Evolutionary conservation across 495 filamentous ascomycete genomes (phyloP), one percentile per base, ranked within the genome.

Genomic region (Aspergillus funiculosus): DNA sequence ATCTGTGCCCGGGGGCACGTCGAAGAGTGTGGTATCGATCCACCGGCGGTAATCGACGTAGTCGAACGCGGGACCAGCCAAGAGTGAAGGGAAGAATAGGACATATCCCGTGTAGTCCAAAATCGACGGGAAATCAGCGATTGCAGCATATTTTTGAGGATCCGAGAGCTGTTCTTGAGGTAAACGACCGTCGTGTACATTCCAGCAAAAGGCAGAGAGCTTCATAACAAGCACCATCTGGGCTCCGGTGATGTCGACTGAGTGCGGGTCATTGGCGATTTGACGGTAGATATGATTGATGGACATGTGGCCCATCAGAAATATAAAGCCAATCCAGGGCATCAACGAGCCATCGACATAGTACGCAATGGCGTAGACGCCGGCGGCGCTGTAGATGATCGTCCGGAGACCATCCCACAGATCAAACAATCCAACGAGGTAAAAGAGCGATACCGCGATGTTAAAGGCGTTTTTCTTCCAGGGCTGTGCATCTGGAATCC

Each of bases 191-290:
- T 98, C 92, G 52, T 89, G 85, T 15, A 97, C 82, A 59, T 95
- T 95, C 92, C 92, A 98, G 71, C 89, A 94, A 61, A 97, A 98
- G 18, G 90, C 81, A 7, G 80, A 84, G n/a, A 97, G 84, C 68
- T 97, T 98, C 90, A 98, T 98, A 42, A 95, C 82, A 50, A 97
- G 62, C 9, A 98, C 92, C 92, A 98, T 98, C 65, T 98, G 92
- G 0, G 92, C 90, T 38, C 89, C 89, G 11, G 91, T 95, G 53
- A 98, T 90, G 63, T 98, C 92, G 29, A 95, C 71, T 6, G 69
- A 62, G 42, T 74, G 66, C 1, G 83, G 76, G 37, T 80, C 72
- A 50, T 85, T 73, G 25, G 72, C 64, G 36, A 82, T 76, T 55
- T 94, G 87, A 22, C 92, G 84, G 45, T 80, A 69, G 46, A 97